Base-by-base conservation (phyloP, 2,329 filamentous ascomycete species). In the Fusarium sp. region DNA sequence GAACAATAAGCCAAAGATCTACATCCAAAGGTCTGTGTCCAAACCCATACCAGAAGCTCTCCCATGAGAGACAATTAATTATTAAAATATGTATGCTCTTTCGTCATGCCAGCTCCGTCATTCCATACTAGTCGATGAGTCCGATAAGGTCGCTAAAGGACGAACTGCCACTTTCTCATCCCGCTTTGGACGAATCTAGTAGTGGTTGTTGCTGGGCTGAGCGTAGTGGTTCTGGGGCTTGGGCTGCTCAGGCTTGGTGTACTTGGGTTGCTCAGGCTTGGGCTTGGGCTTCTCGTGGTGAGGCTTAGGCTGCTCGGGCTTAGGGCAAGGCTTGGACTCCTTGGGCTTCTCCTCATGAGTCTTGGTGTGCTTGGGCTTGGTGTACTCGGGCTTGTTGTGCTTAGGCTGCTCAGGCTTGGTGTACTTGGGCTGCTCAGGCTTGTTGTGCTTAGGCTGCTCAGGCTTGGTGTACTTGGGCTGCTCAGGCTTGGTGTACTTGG, bases 361-460 rank as follows among this genome's bases (percentile, higher is more conserved):
- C 44, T 58, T 36, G 4, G 28, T 31, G 28, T 31, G 10, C 28
- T 31, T 31, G 10, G 28, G 28, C 39, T 36, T 31, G 28, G 28
- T 31, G 3, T 13, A 10, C 28, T 31, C 10, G 3, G 28, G 28
- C 28, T 31, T 31, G 28, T 31, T 31, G 28, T 31, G 5, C 44
- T 48, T 55, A 5, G 52, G 52, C 34, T 44, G 31, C 51, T 54
- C n/a, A 11, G 54, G 26, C 44, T 57, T 44, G 13, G 38, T 28
- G 26, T 28, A 10, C 26, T 28, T 10, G 3, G 26, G 26, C 22
- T 46, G 17, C 17, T 46, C 17, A 22, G 46, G 33, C 46, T 50
- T 59, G 7, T 18, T 38, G 14, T 15, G 15, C 15, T 13, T 20
- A 3, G 18, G 18, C 18, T 20, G 18, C 18, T 49, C 31, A 11